phyloP scores from a whole-genome alignment of 1,284 basidiomycete species.

The Xerocomus subilludens region DNA sequence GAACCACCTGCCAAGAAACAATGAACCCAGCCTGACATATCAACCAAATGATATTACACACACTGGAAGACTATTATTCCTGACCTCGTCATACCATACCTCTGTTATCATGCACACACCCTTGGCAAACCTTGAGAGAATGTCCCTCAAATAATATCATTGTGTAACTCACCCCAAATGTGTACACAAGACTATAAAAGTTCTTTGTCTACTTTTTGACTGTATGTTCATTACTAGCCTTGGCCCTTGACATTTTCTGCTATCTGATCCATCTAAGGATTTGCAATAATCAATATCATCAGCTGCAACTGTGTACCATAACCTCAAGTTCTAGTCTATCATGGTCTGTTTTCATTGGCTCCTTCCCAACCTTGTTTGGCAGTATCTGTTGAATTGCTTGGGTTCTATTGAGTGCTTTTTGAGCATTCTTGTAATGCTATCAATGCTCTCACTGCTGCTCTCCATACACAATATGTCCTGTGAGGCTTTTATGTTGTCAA shows the following conservation, averaged over 20 bases:
- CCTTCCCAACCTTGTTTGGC: conserved; percentile 22
- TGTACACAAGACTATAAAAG: neutral
- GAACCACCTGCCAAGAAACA: too few relatives aligned
- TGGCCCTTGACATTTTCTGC: too few relatives aligned
- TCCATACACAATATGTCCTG: conserved; percentile 6
- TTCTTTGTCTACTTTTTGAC: neutral
- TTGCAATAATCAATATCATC: too few relatives aligned
- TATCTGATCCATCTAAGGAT: too few relatives aligned
- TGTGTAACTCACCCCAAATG: neutral
- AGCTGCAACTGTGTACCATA: too few relatives aligned
- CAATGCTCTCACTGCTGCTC: conserved; percentile 8
- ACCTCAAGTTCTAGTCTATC: conserved; percentile 9
- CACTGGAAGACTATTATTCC: neutral
- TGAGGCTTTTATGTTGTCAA: neutral
- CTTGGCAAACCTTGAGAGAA: neutral
- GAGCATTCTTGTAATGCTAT: conserved; percentile 18
- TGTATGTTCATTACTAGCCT: neutral
- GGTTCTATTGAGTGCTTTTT: conserved; percentile 9
- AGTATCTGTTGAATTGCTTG: neutral
- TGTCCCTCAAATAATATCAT: neutral
- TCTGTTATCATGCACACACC: neutral
- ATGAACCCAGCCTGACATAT: too few relatives aligned
- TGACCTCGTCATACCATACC: neutral
- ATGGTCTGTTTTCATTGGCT: conserved; percentile 2
- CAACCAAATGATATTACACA: too few relatives aligned